Conservation (phyloP, 2,329 filamentous ascomycete genomes). For the Xylariales sp. region DNA sequence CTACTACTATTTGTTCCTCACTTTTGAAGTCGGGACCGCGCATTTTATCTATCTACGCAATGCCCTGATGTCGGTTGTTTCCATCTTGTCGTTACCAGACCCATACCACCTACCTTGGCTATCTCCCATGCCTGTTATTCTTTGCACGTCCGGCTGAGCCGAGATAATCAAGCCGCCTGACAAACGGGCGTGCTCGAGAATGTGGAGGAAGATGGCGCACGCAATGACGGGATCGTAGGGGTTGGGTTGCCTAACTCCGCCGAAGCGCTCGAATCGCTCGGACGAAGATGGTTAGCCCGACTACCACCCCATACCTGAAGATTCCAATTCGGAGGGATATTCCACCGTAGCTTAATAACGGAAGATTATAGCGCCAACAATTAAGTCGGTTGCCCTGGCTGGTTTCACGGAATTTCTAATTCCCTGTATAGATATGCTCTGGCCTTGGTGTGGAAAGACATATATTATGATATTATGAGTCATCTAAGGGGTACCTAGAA, state of each 20-base stretch:
- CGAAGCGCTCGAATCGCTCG: background rate
- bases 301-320: background rate
- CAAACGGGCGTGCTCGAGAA: background rate
- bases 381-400: too few relatives aligned
- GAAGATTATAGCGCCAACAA: background rate
- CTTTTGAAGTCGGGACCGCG: background rate
- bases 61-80: background rate
- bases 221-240: background rate
- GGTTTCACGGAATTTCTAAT: too few relatives aligned
- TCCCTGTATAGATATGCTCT: too few relatives aligned
- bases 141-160: background rate
- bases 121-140: background rate
- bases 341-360: background rate
- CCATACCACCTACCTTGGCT: background rate
- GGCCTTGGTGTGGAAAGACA: too few relatives aligned
- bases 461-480: too few relatives aligned
- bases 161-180: constrained; percentile 6
- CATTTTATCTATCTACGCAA: constrained; percentile 16
- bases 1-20: background rate
- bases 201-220: background rate
- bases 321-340: constrained; percentile 7
- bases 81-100: background rate
- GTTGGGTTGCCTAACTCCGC: background rate
- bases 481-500: too few relatives aligned
- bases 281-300: background rate